These are phyloP conservation scores for Pseudoneurospora amorphoporcata DNA, from an alignment of 495 filamentous ascomycete species.

Conservation along the genomic window DNA sequence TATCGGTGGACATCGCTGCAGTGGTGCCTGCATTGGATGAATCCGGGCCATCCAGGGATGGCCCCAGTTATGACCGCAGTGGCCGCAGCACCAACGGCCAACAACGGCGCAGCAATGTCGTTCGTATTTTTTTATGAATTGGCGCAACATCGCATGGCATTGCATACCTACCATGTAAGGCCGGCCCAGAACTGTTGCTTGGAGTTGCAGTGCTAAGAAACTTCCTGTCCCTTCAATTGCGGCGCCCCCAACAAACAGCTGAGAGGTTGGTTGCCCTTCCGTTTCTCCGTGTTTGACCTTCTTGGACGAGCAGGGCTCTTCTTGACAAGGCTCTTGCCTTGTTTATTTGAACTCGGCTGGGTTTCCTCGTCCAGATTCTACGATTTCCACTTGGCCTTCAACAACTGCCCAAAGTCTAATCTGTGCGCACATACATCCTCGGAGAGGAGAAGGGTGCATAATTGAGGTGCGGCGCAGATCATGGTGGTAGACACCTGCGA, in stretches of 20 bases:
- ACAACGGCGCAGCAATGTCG: background rate
- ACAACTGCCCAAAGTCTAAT: background rate
- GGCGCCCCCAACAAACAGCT: background rate
- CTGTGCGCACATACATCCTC: background rate
- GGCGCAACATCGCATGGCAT: background rate
- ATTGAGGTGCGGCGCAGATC: background rate
- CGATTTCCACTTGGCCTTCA: background rate
- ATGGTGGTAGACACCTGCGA: background rate
- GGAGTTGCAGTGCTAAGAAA: background rate
- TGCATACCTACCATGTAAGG: background rate
- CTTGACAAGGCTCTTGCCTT: background rate
- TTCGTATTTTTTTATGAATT: background rate
- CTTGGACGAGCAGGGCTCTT: background rate
- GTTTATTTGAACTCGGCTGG: background rate
- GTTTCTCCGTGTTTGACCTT: background rate
- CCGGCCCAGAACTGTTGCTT: background rate
- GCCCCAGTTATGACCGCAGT: background rate
- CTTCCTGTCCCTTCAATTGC: background rate
- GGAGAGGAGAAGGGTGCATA: background rate
- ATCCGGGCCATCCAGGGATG: background rate
- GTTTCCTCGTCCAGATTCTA: background rate
- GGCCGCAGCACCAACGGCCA: background rate
- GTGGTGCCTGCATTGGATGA: background rate
- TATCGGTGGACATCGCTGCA: background rate
- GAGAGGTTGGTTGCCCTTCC: background rate